Base-by-base conservation (phyloP, 2,329 filamentous ascomycete genomes). In the Neurospora sp. region DNA sequence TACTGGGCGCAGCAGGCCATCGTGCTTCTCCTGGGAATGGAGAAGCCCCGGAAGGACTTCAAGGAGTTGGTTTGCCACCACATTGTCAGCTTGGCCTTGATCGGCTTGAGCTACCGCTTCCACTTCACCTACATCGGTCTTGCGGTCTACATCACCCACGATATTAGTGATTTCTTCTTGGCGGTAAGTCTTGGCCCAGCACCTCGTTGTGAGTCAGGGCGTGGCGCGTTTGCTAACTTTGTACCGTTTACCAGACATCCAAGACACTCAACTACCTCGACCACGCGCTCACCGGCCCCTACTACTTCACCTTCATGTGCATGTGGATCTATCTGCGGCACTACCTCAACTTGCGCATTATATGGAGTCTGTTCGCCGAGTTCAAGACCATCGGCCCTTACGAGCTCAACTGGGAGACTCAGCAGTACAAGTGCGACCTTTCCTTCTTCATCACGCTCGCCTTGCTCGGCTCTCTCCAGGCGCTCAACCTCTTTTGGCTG, bases 1-100 rank as follows among this genome's bases (percentile, higher is more conserved):
- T 98, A 97, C 85, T 98, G 95, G 95, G 89, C 92, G 3, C 94
- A 97, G 84, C 94, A 97, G 83, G 92, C 91, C 67, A 91, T 98
- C 74, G 94, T 97, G 19, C 83, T 97, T 71, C 77, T 96, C 71
- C 83, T 97, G 68, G 92, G 92, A 79, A 86, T 97, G 80, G 94
- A 98, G 84, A 96, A 96, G 84, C 94, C 92, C 37, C 85, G 94
- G 71, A 97, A 97, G 83, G 94, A 98, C 81, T 97, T 95, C 82
- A 94, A 92, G 81, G 94, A 97, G 83, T 86, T 97, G 69, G 92
- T 97, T 67, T 88, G 90, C 69, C 94, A 98, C 80, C 94, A 98
- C 80, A 90, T 97, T 75, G 92, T 97, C 78, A 96, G 92, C 23
- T 82, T 98, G 71, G 83, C 89, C 23, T 86, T 98, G 75, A 97